Conservation (phyloP, 495 filamentous ascomycete genomes). For the Neurospora terricola region DNA sequence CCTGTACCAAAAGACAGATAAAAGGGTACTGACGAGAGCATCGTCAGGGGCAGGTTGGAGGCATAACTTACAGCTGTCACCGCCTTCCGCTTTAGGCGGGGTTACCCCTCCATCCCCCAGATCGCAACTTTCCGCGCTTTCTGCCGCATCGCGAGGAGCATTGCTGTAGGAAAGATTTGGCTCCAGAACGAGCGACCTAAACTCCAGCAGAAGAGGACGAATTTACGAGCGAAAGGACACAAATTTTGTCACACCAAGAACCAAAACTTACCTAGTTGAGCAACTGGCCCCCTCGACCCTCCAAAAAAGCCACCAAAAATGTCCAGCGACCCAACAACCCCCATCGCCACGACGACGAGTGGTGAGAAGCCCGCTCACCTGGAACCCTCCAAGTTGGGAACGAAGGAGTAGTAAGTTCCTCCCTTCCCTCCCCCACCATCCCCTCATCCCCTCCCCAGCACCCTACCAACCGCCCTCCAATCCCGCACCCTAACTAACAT, state of each 20-base stretch:
- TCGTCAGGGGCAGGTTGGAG: neutral
- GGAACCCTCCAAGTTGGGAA: conserved; percentile 54
- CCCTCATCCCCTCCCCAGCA: neutral
- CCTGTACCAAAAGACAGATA: neutral
- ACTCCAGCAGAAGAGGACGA: neutral
- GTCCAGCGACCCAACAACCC: neutral
- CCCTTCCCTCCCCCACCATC: neutral
- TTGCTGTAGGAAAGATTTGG: neutral
- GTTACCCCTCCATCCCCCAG: neutral
- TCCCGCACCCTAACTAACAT: neutral
- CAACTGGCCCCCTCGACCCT: neutral
- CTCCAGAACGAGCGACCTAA: neutral
- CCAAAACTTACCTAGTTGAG: too few species aligned
- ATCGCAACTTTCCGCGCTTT: neutral
- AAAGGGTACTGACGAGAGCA: neutral
- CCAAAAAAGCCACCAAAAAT: neutral
- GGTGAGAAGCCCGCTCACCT: conserved; percentile 37
- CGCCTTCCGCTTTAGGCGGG: neutral
- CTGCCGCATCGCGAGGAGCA: neutral
- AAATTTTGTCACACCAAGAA: neutral
- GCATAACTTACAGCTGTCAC: neutral
- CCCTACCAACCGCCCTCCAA: neutral
- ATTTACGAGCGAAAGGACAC: neutral
- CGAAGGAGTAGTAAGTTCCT: conserved; percentile 54
- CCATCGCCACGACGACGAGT: neutral